Percentiles rank a stretch among this genome's conserved stretches.
Conservation (phyloP, 2,329 filamentous ascomycete species). For the Aureobasidium sp. region DNA sequence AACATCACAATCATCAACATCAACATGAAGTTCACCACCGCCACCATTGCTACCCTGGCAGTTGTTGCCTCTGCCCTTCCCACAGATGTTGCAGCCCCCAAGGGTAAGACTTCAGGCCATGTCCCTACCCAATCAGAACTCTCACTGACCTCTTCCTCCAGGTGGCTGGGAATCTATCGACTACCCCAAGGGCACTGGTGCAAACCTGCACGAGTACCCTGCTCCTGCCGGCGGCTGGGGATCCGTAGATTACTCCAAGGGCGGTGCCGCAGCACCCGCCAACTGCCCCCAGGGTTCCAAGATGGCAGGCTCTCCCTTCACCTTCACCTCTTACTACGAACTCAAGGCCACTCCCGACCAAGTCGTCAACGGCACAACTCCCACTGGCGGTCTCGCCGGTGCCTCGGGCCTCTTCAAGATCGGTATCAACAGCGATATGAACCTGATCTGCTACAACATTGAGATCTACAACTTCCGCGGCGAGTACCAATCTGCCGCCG, state of each 20-base stretch:
- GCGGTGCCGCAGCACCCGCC: neutral
- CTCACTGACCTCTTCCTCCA: neutral
- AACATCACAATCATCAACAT: neutral
- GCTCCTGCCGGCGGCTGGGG: slow-evolving; percentile 11
- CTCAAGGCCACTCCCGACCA: slow-evolving; percentile 42
- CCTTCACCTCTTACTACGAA: slow-evolving; percentile 43
- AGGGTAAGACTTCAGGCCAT: neutral
- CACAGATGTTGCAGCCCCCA: slow-evolving; percentile 8
- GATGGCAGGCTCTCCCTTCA: slow-evolving; percentile 11
- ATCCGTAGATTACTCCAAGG: slow-evolving; percentile 2
- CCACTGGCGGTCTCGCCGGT: slow-evolving; percentile 34
- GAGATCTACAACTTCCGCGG: slow-evolving; percentile 42
- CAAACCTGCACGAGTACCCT: neutral
- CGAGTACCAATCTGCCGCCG: slow-evolving; percentile 42
- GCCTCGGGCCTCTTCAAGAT: slow-evolving; percentile 43
- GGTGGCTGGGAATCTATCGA: slow-evolving; percentile 11
- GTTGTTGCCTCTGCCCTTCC: slow-evolving; percentile 9
- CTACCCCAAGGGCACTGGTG: slow-evolving; percentile 11
- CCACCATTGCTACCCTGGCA: slow-evolving; percentile 10
- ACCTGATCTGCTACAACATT: slow-evolving; percentile 44
- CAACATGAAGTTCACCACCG: slow-evolving; percentile 14
- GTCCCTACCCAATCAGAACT: neutral
- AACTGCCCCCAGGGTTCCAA: neutral
- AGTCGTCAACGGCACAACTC: slow-evolving; percentile 30
- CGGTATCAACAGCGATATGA: slow-evolving; percentile 41